These are phyloP conservation scores for Prunus padus DNA, from an alignment of 306 rosid species.

Conservation along the genomic window DNA sequence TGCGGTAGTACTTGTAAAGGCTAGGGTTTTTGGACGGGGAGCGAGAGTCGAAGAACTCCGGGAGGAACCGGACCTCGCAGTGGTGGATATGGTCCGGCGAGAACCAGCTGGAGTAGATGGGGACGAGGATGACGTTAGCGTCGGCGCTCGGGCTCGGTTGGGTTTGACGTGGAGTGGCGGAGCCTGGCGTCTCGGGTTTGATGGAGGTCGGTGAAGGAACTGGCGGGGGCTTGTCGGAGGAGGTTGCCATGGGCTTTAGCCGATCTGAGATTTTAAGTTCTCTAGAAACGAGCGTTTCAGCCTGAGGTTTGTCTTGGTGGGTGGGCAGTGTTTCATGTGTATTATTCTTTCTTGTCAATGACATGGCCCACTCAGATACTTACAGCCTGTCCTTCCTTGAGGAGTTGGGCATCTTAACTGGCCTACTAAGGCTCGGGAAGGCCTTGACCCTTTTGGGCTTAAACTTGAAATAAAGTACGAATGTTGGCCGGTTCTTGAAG, in stretches of 20 bases:
- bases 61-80: constrained; percentile 74
- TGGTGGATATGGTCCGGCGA: constrained; percentile 61
- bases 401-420: neutral
- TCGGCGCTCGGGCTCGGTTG: constrained; percentile 31
- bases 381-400: neutral
- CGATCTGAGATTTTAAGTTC: neutral
- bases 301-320: too few relatives aligned
- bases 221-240: neutral
- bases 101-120: constrained; percentile 87
- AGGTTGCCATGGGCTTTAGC: neutral
- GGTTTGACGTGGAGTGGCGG: constrained; percentile 14
- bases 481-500: too few relatives aligned
- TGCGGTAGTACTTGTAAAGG: constrained; percentile 79
- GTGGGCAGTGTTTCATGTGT: too few relatives aligned
- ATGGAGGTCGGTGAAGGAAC: neutral
- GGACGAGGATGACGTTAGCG: constrained; percentile 40
- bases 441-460: too few relatives aligned
- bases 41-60: constrained; percentile 67
- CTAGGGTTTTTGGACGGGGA: constrained; percentile 62
- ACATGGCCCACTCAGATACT: neutral
- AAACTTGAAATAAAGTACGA: too few relatives aligned
- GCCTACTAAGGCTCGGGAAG: too few relatives aligned
- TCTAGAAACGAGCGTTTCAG: too few relatives aligned
- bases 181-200: constrained; percentile 33
- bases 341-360: neutral